Conservation (phyloP, 768 basidiomycete genomes). For the Serendipita sp. region DNA sequence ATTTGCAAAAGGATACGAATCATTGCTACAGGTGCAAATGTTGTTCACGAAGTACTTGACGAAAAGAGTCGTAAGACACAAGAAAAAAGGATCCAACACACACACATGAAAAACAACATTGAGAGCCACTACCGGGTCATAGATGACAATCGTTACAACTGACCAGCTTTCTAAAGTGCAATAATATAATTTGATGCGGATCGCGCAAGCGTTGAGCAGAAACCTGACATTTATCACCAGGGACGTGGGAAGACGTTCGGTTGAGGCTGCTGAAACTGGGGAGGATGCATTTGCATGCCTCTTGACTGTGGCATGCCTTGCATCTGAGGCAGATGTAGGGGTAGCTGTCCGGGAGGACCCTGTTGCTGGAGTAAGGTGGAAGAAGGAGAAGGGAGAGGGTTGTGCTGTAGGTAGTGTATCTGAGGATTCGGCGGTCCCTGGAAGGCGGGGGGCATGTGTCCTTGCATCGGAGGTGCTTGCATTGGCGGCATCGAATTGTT, state of each 20-base stretch:
- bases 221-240: background rate
- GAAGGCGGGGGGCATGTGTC: conserved; percentile 6
- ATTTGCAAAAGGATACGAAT: background rate
- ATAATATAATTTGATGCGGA: background rate
- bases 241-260: background rate
- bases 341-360: background rate
- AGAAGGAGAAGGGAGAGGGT: conserved; percentile 43
- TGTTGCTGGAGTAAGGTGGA: background rate
- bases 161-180: too few relatives aligned
- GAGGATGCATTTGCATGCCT: conserved; percentile 29
- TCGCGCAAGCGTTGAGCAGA: background rate
- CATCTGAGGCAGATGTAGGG: background rate
- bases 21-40: background rate
- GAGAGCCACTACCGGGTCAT: background rate
- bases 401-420: conserved; percentile 48
- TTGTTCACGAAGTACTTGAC: conserved; percentile 4
- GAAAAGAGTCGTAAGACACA: background rate
- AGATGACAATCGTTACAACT: background rate
- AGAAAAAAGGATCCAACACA: background rate
- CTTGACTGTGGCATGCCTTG: conserved; percentile 30
- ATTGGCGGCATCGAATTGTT: conserved; percentile 21
- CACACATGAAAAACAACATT: background rate
- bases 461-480: conserved; percentile 31
- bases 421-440: conserved; percentile 24
- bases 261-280: background rate